These are phyloP conservation scores for Mycena maculata DNA, from an alignment of 768 basidiomycete species.

Conservation along the genomic window DNA sequence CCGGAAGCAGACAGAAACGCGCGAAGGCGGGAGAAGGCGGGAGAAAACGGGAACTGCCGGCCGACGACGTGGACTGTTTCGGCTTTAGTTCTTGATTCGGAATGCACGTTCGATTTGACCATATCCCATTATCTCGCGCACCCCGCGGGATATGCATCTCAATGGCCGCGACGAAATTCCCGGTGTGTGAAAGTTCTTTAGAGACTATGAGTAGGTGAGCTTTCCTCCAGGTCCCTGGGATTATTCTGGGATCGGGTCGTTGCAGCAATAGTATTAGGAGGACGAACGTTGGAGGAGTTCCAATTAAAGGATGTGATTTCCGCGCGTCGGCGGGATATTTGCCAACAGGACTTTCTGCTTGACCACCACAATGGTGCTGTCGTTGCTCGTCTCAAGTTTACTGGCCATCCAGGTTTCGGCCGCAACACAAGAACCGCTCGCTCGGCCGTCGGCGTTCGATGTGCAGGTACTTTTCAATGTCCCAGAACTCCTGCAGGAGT, in stretches of 20 bases:
- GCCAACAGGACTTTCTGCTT: not conserved
- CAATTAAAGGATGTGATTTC: slow-evolving; percentile 24
- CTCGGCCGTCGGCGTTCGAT: slow-evolving; percentile 56
- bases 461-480: slow-evolving; percentile 54
- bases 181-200: too few relatives aligned
- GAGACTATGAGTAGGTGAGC: too few relatives aligned
- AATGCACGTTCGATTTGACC: slow-evolving; percentile 27
- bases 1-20: too few relatives aligned
- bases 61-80: not conserved
- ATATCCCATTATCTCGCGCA: too few relatives aligned
- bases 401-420: slow-evolving; percentile 8
- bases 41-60: not conserved
- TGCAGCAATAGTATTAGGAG: too few relatives aligned
- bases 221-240: too few relatives aligned
- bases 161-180: too few relatives aligned
- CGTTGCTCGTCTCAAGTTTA: slow-evolving; percentile 4
- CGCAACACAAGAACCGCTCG: slow-evolving; percentile 15
- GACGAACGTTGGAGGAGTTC: slow-evolving; percentile 10
- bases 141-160: too few relatives aligned
- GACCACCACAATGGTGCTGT: slow-evolving; percentile 18
- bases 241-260: too few relatives aligned
- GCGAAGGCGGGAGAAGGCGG: not conserved
- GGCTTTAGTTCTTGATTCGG: not conserved
- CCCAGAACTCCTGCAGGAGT: slow-evolving; percentile 19
- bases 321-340: not conserved